Evolutionary conservation across 495 filamentous ascomycete species (phyloP).

Genomic region (Lasiosphaeria hispida): DNA sequence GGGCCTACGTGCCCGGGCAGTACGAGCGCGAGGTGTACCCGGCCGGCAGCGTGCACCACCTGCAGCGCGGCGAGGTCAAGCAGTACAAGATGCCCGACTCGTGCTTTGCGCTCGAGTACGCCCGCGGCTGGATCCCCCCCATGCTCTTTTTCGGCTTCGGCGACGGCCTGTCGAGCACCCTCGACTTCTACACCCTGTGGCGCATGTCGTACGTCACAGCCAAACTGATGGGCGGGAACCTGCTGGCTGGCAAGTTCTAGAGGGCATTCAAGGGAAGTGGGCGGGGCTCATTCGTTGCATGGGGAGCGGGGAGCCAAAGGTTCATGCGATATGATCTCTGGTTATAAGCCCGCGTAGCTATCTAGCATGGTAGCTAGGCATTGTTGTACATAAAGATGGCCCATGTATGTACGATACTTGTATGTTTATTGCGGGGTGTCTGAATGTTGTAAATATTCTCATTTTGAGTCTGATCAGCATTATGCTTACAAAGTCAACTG

Average conservation of each 20-base stretch:
- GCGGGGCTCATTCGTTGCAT: too few species aligned
- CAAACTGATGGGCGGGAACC: slow-evolving; percentile 68
- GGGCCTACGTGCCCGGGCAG: slow-evolving; percentile 66
- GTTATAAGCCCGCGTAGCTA: too few species aligned
- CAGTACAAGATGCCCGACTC: slow-evolving; percentile 79
- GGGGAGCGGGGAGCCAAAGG: too few species aligned
- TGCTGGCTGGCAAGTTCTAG: slow-evolving; percentile 70
- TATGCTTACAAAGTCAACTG: too few species aligned
- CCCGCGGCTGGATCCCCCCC: slow-evolving; percentile 83
- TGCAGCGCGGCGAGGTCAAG: slow-evolving; percentile 71
- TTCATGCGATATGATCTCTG: too few species aligned
- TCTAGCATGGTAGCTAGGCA: too few species aligned
- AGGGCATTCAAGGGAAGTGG: background rate
- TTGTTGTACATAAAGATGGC: too few species aligned
- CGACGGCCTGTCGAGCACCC: slow-evolving; percentile 70
- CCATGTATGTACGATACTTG: too few species aligned
- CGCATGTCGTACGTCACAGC: slow-evolving; percentile 67
- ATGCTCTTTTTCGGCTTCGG: slow-evolving; percentile 87
- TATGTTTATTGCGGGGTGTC: too few species aligned
- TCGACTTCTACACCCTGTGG: slow-evolving; percentile 79
- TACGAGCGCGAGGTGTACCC: slow-evolving; percentile 75
- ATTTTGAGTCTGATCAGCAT: too few species aligned
- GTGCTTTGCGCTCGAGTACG: slow-evolving; percentile 87
- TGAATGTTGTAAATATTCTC: too few species aligned
- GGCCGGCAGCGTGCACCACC: slow-evolving; percentile 72